Evolutionary conservation across 495 filamentous ascomycete genomes (phyloP), one percentile per base, ranked within the genome.

Genomic region (Immersiella caudata): DNA sequence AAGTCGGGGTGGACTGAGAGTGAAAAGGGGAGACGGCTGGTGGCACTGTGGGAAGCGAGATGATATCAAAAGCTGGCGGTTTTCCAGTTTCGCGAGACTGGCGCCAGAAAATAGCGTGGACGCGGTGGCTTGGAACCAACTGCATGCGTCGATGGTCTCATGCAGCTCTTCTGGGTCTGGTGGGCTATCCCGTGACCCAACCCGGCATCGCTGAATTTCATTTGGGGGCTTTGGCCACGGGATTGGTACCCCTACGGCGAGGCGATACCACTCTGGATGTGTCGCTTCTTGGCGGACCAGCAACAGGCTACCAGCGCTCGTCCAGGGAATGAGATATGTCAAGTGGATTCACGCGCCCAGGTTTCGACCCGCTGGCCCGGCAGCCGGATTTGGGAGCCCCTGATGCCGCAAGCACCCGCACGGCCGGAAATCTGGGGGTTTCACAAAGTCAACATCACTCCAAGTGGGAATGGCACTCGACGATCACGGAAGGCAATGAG

Each of bases 161-260:
- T n/a, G 52, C 52, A 26, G 52, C 9, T n/a, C 16, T 7, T n/a
- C 20, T 24, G n/a, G 21, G 52, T 11, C 52, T 11, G 16, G 7
- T 55, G 52, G 52, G 52, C 20, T 22, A 55, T 22, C 52, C n/a
- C 52, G 52, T 55, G 52, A 55, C 52, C 52, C 9, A 55, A 55
- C 7, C 9, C 52, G n/a, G 52, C 1, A 26, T 55, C 52, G 20
- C 9, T 5, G n/a, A 16, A 2, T 16, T 55, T 14, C 52, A 2
- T 55, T 55, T 55, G 40, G 9, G 52, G 52, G 21, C 16, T 18
- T 22, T 3, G 49, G 4, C 49, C 49, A 52, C 52, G 52, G 52
- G 52, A 55, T 55, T 55, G 52, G 52, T 55, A 55, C 52, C 52
- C 52, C 22, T n/a, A 22, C 14, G 14, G 2, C 20, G 16, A 24